A percentile compares a stretch with the other conserved stretches of the same genome.
These are phyloP conservation scores for Chytriomyces confervae DNA, from an alignment of 192 early-diverging fungal species.

Conservation along the genomic window DNA sequence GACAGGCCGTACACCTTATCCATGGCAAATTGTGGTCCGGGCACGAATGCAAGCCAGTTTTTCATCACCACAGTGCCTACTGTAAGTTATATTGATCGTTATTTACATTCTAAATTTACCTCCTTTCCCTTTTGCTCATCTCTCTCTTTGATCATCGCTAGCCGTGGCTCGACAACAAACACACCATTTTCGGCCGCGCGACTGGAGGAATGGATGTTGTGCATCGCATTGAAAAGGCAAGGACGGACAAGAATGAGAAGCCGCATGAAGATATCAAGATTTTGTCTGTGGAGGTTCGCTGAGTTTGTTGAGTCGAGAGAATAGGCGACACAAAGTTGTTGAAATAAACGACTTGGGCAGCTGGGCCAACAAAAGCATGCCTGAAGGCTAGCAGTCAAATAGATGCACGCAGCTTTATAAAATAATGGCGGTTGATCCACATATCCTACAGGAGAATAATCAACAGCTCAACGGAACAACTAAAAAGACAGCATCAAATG, in stretches of 20 bases:
- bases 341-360: too few species aligned
- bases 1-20: slow-evolving; percentile 89
- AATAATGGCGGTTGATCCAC: too few species aligned
- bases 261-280: slow-evolving; percentile 85
- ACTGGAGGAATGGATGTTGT: slow-evolving; percentile 93
- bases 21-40: slow-evolving; percentile 90
- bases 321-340: too few species aligned
- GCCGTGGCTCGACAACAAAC: slow-evolving; percentile 97
- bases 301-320: background rate
- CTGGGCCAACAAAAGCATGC: too few species aligned
- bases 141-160: slow-evolving; percentile 43
- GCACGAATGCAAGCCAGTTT: slow-evolving; percentile 93
- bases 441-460: too few species aligned
- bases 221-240: slow-evolving; percentile 79
- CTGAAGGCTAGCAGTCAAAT: too few species aligned
- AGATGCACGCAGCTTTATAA: too few species aligned
- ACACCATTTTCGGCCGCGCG: slow-evolving; percentile 92
- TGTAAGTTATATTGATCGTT: slow-evolving; percentile 52
- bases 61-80: slow-evolving; percentile 93
- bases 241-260: slow-evolving; percentile 87
- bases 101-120: background rate
- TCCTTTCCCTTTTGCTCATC: background rate
- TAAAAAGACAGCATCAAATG: too few species aligned
- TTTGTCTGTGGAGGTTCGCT: slow-evolving; percentile 74
- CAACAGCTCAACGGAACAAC: too few species aligned